These are phyloP conservation scores for Coemansia sp. DNA, from an alignment of 192 early-diverging fungal species.

Conservation along the genomic window DNA sequence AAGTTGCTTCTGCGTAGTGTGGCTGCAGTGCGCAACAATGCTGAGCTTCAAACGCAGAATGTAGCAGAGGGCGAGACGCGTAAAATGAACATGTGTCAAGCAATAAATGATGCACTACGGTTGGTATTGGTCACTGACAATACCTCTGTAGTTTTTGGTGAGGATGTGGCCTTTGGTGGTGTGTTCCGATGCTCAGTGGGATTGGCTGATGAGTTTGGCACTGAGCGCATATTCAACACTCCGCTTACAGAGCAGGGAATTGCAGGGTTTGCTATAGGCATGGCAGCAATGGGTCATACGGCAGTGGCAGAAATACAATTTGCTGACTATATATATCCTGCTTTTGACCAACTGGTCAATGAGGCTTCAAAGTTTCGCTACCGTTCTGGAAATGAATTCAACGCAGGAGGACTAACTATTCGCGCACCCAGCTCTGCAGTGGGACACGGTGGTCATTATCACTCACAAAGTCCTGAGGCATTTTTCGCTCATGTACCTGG, in stretches of 20 bases:
- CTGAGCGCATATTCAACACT: conserved; percentile 94
- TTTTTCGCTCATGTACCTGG: conserved; percentile 95
- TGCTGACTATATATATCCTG: conserved; percentile 97
- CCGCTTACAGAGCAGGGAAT: conserved; percentile 95
- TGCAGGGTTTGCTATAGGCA: conserved; percentile 91
- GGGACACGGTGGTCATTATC: conserved; percentile 96
- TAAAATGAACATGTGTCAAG: conserved; percentile 93
- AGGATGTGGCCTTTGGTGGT: conserved; percentile 97
- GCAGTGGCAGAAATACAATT: conserved; percentile 99
- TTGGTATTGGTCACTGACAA: conserved; percentile 85
- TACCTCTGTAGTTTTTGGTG: conserved; percentile 91
- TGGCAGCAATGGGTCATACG: conserved; percentile 92
- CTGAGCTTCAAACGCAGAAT: conserved; percentile 64
- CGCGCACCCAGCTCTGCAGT: conserved; percentile 91
- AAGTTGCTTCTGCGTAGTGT: conserved; percentile 74
- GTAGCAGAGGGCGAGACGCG: conserved; percentile 56
- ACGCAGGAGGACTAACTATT: conserved; percentile 87
- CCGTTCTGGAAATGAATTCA: conserved; percentile 88
- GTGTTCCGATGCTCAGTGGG: conserved; percentile 95
- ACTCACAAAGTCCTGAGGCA: conserved; percentile 91
- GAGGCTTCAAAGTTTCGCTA: conserved; percentile 98
- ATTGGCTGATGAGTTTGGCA: conserved; percentile 85
- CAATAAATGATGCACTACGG: conserved; percentile 93
- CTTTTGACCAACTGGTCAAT: conserved; percentile 97
- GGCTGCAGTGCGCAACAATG: conserved; percentile 65